A percentile compares a stretch with the other conserved stretches of the same genome.
These are phyloP conservation scores for Tetrahymena borealis DNA, from an alignment of 73 alveolate species.

Conservation along the genomic window DNA sequence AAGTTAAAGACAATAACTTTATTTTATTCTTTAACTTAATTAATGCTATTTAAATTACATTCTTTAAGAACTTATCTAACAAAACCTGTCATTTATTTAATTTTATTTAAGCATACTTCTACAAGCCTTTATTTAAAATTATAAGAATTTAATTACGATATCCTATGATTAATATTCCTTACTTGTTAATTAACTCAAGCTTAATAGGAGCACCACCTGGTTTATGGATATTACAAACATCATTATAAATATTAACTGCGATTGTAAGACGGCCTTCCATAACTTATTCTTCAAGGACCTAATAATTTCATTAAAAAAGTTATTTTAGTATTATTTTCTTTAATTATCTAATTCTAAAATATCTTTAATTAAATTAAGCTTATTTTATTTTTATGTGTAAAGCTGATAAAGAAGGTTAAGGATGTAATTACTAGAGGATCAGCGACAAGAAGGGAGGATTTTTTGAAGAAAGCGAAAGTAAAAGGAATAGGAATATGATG, in stretches of 20 bases:
- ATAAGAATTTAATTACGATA: neutral
- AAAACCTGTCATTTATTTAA: neutral
- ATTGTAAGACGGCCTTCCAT: constrained; percentile 22
- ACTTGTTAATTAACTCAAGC: neutral
- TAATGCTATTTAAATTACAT: neutral
- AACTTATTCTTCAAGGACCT: constrained; percentile 24
- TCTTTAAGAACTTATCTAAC: neutral
- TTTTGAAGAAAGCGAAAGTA: constrained; percentile 51
- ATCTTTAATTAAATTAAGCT: neutral
- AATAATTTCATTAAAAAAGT: neutral
- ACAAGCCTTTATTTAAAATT: neutral
- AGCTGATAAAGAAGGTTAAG: neutral
- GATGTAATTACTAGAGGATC: neutral
- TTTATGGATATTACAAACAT: constrained; percentile 32
- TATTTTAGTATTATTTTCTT: no score
- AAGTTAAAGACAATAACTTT: neutral
- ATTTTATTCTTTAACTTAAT: neutral
- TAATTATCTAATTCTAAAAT: neutral
- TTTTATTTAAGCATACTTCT: neutral
- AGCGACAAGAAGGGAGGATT: neutral
- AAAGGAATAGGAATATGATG: constrained; percentile 73
- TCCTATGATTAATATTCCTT: neutral
- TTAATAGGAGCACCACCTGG: constrained; percentile 44
- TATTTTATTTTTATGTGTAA: neutral
- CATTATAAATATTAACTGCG: constrained; percentile 33